These are phyloP conservation scores for Dentipellis sp. DNA, from an alignment of 768 basidiomycete genomes.

Conservation along the genomic window DNA sequence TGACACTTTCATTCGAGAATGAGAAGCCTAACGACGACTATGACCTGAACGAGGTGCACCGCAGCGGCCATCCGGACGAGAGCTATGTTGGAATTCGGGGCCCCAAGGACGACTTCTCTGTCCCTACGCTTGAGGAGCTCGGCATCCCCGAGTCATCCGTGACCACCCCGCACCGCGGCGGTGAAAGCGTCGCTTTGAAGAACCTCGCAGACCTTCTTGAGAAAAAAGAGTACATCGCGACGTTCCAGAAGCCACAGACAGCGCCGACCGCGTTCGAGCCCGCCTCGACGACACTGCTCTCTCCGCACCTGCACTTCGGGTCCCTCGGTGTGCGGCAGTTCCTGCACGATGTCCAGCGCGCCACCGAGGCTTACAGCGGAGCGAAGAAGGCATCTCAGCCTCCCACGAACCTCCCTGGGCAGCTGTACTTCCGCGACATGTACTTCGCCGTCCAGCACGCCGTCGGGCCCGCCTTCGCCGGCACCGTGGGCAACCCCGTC, in stretches of 20 bases:
- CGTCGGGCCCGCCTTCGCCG: constrained; percentile 2
- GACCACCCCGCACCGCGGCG: constrained; percentile 22
- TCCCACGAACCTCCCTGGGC: constrained; percentile 1
- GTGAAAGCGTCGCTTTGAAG: constrained; percentile 19
- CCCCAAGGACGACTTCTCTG: constrained; percentile 18
- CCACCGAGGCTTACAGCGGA: background rate
- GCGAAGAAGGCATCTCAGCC: background rate
- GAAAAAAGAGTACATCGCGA: constrained; percentile 5
- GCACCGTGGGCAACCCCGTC: constrained; percentile 4
- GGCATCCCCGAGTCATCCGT: constrained; percentile 10
- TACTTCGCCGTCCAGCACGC: constrained; percentile 6
- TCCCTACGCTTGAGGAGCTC: constrained; percentile 13
- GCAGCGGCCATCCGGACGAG: background rate
- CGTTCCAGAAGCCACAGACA: constrained; percentile 14
- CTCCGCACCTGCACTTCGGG: constrained; percentile 15
- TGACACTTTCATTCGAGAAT: background rate
- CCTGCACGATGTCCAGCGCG: constrained; percentile 6
- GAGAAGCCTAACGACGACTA: background rate
- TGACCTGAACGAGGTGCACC: background rate
- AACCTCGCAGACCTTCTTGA: constrained; percentile 15
- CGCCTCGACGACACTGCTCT: constrained; percentile 15
- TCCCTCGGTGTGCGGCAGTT: constrained; percentile 15
- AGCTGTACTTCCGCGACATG: constrained; percentile 7
- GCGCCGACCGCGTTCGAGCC: constrained; percentile 15
- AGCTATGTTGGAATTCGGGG: constrained; percentile 5